A percentile compares a stretch with the other conserved stretches of the same genome.
Conservation (phyloP, 768 basidiomycete species). For the Lactarius quietus region DNA sequence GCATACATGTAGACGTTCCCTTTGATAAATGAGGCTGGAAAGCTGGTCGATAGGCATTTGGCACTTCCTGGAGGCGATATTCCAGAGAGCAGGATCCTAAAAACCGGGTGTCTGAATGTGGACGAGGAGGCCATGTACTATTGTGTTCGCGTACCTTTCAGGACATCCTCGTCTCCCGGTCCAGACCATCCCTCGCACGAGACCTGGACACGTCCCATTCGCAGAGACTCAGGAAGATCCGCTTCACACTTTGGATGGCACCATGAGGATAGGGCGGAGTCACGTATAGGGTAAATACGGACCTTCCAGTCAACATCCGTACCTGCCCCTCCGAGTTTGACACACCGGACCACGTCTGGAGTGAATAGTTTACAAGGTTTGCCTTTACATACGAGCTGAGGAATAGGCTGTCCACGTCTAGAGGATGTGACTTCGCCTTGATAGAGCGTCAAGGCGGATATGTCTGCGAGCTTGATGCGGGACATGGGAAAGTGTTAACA, state of each 20-base stretch:
- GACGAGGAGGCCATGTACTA: slow-evolving; percentile 1
- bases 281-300: slow-evolving; percentile 27
- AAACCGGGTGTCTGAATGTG: not conserved
- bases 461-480: slow-evolving; percentile 65
- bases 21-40: not conserved
- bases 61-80: slow-evolving; percentile 75
- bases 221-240: slow-evolving; percentile 76
- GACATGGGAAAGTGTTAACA: slow-evolving; percentile 45
- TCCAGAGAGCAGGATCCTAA: slow-evolving; percentile 84
- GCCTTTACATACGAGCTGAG: slow-evolving; percentile 79
- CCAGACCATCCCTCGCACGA: slow-evolving; percentile 89
- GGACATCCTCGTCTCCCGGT: slow-evolving; percentile 77
- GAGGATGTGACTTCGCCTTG: slow-evolving; percentile 59
- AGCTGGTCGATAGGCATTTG: slow-evolving; percentile 33
- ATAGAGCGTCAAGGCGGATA: slow-evolving; percentile 78
- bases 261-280: not conserved
- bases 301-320: slow-evolving; percentile 91
- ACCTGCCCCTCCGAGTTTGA: slow-evolving; percentile 72
- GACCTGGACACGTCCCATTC: slow-evolving; percentile 83
- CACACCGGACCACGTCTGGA: slow-evolving; percentile 84
- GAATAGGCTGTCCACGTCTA: slow-evolving; percentile 62
- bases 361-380: slow-evolving; percentile 70
- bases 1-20: slow-evolving; percentile 1
- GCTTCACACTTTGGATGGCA: slow-evolving; percentile 67
- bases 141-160: slow-evolving; percentile 58